Evolutionary conservation across 352 stramenopile species (phyloP).

Genomic region (Pelagophyceae sp.): DNA sequence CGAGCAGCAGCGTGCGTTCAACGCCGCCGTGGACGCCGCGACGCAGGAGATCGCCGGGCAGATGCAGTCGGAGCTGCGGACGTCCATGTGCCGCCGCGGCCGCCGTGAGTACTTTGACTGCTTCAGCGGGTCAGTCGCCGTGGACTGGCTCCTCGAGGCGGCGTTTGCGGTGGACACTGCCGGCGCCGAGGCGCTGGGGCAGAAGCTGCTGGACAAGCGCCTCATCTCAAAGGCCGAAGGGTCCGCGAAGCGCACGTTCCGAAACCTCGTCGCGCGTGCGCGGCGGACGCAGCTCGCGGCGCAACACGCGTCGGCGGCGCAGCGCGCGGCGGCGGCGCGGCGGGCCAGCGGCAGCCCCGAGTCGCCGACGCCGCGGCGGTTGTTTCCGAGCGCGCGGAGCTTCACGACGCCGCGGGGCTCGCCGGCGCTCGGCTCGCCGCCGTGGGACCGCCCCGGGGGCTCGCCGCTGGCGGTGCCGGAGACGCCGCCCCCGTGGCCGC

Average conservation of each 20-base stretch:
- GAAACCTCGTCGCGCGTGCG: not conserved
- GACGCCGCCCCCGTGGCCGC: no score
- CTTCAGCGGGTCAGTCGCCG: not conserved
- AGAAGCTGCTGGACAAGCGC: conserved; percentile 1
- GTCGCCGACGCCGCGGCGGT: no score
- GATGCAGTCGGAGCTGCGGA: not conserved
- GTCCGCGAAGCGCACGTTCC: not conserved
- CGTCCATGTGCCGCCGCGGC: not conserved
- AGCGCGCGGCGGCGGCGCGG: not conserved
- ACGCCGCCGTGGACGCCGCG: no score
- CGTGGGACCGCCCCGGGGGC: no score
- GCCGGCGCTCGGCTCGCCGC: no score
- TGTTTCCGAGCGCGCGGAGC: no score
- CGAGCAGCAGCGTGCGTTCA: not conserved
- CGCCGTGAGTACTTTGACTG: conserved; percentile 7
- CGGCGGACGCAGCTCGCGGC: not conserved
- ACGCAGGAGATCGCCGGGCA: not conserved
- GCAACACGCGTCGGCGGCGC: no score
- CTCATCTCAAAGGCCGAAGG: not conserved
- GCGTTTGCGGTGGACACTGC: not conserved
- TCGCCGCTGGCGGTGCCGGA: no score
- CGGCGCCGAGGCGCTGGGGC: not conserved
- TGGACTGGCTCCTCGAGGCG: not conserved
- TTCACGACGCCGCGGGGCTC: no score
- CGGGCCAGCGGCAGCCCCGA: not conserved